These are phyloP conservation scores for Solanum tarijense DNA, from an alignment of 257 asterid genomes.

Conservation along the genomic window DNA sequence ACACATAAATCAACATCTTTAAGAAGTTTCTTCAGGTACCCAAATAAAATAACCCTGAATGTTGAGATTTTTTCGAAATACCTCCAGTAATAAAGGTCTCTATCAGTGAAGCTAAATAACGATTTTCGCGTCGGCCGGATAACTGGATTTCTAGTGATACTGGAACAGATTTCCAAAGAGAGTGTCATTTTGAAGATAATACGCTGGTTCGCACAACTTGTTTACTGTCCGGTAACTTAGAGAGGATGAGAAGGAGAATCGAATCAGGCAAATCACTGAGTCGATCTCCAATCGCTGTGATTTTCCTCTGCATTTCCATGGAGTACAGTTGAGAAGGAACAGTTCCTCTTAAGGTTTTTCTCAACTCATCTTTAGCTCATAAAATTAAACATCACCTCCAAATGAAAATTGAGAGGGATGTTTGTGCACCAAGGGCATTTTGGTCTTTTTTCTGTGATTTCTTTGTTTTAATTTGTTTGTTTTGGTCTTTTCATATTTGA, in stretches of 20 bases:
- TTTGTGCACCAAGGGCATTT: too few relatives aligned
- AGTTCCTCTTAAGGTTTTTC: too few relatives aligned
- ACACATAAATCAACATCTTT: not conserved
- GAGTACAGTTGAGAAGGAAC: not conserved
- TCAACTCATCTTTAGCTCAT: too few relatives aligned
- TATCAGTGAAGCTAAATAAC: not conserved
- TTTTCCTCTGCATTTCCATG: not conserved
- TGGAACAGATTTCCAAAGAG: not conserved
- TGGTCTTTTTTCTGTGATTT: too few relatives aligned
- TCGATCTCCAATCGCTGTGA: not conserved
- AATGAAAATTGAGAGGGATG: too few relatives aligned
- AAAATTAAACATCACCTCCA: too few relatives aligned
- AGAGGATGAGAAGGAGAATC: not conserved
- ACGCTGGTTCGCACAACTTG: not conserved
- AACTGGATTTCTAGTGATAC: not conserved
- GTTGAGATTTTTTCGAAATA: not conserved
- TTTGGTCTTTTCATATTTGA: too few relatives aligned
- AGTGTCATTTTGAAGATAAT: not conserved
- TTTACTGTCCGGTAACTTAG: not conserved
- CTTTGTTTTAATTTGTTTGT: too few relatives aligned
- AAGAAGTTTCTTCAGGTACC: not conserved
- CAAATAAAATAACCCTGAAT: not conserved
- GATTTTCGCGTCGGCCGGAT: too few relatives aligned
- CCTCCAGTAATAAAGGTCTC: not conserved
- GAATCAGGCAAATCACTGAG: not conserved